Conservation (phyloP, 73 alveolate genomes). For the Uronychia binucleata region DNA sequence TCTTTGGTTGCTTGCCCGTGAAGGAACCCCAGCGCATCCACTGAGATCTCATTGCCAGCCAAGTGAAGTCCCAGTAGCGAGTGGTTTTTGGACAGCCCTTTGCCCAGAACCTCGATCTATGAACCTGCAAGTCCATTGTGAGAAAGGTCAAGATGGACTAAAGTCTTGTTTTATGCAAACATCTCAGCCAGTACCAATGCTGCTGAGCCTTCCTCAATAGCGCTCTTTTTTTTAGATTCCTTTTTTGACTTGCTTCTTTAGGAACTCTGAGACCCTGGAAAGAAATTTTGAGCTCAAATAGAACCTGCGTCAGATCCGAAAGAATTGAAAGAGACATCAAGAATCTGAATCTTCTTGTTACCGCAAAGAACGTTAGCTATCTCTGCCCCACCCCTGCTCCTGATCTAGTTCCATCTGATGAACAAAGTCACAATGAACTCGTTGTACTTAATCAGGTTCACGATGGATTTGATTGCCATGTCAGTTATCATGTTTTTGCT, state of each 20-base stretch:
- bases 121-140: constrained; percentile 43
- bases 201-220: background rate
- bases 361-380: constrained; percentile 45
- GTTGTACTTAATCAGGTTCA: constrained; percentile 5
- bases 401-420: constrained; percentile 66
- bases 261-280: too few relatives aligned
- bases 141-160: constrained; percentile 80
- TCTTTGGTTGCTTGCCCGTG: constrained; percentile 5
- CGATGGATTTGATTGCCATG: background rate
- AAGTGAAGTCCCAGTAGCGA: constrained; percentile 87
- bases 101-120: constrained; percentile 44
- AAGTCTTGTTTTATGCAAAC: constrained; percentile 31
- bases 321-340: constrained; percentile 74
- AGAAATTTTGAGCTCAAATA: too few relatives aligned
- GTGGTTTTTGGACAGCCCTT: constrained; percentile 79
- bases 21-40: constrained; percentile 85
- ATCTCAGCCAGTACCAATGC: constrained; percentile 30
- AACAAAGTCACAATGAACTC: background rate
- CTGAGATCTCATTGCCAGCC: constrained; percentile 81
- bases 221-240: background rate
- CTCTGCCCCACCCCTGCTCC: constrained; percentile 53
- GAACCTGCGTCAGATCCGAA: too few relatives aligned
- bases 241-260: too few relatives aligned
- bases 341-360: constrained; percentile 32
- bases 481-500: constrained; percentile 13